phyloP scores from a whole-genome alignment of 1,284 basidiomycete species.

The Rugosomyces carneus region DNA sequence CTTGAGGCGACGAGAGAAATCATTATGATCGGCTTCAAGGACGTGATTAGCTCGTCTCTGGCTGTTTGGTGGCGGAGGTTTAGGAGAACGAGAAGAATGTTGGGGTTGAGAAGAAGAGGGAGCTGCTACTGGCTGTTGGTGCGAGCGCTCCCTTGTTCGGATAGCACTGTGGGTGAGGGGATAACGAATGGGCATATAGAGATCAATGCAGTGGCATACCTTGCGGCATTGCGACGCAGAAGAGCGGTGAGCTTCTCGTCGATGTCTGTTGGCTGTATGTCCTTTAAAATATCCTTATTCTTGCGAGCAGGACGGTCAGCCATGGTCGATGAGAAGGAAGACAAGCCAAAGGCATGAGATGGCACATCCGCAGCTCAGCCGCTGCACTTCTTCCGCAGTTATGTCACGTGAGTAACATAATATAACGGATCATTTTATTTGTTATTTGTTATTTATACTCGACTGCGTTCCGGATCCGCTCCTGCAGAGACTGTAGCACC shows the following conservation, averaged over 20 bases:
- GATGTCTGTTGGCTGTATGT: slow-evolving; percentile 53
- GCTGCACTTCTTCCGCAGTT: background rate
- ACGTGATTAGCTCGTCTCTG: slow-evolving; percentile 12
- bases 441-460: too few relatives aligned
- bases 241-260: slow-evolving; percentile 61
- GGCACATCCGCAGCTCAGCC: background rate
- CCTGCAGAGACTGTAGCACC: slow-evolving; percentile 54
- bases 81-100: slow-evolving; percentile 17
- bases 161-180: slow-evolving; percentile 33
- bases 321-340: slow-evolving; percentile 9
- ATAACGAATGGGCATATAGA: background rate
- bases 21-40: slow-evolving; percentile 54
- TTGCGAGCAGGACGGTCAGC: slow-evolving; percentile 12
- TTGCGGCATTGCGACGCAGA: slow-evolving; percentile 50
- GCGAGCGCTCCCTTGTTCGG: slow-evolving; percentile 40
- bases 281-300: slow-evolving; percentile 15
- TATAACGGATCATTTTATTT: background rate
- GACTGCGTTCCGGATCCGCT: slow-evolving; percentile 43
- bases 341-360: background rate
- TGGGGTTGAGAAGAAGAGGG: slow-evolving; percentile 20
- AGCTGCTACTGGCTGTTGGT: slow-evolving; percentile 31
- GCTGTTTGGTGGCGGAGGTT: slow-evolving; percentile 19
- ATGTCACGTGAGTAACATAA: background rate
- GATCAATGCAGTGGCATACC: background rate
- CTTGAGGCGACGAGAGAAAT: slow-evolving; percentile 63